Base-by-base conservation (phyloP, 768 basidiomycete species). In the Agaricus blazei region DNA sequence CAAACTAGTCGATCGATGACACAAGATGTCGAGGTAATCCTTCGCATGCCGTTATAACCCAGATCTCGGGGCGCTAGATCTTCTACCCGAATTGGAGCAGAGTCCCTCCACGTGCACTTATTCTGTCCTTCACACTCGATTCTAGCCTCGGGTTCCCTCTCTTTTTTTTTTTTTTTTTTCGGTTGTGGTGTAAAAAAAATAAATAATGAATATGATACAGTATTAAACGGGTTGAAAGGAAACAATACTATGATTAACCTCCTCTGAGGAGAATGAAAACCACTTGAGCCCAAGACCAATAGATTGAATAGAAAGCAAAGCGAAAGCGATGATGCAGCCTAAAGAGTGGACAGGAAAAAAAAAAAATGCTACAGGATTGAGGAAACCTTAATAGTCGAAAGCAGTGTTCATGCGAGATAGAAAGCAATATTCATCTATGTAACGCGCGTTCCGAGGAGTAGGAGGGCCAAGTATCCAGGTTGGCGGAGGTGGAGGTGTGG, bases 371-470 rank as follows among this genome's bases (percentile, higher is more conserved):
- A 56, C 54, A 56, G 54, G 54, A 48, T 56, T 43, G 44, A 55
- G 19, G 34, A 8, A 8, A 34, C 34, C 5, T 41, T 50, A 43
- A 56, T 36, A 43, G 31, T 8, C 34, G 34, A 34, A 34, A 34
- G 7, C 43, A 56, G 19, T 8, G 15, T 29, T 15, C 26, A 15
- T 19, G 19, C 19, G 26, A 24, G 26, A 41, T 34, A 15, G 27
- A 38, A 55, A 46, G 46, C 48, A 56, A 45, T 47, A 54, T 69
- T 73, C 76, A 85, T 62, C 82, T 79, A 65, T 84, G 83, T 37
- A 85, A 69, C 7, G 76, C 74, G 34, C 85, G 81, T 66, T 86
- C 84, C 37, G 85, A 81, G 46, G 84, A 84, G 55, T 86, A 86
- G 59, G 58, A 59, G 24, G 85, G 81, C 85, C 85, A 87, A n/a